Evolutionary conservation across 495 filamentous ascomycete genomes (phyloP).

Genomic region (Penicillium ochrochloron): DNA sequence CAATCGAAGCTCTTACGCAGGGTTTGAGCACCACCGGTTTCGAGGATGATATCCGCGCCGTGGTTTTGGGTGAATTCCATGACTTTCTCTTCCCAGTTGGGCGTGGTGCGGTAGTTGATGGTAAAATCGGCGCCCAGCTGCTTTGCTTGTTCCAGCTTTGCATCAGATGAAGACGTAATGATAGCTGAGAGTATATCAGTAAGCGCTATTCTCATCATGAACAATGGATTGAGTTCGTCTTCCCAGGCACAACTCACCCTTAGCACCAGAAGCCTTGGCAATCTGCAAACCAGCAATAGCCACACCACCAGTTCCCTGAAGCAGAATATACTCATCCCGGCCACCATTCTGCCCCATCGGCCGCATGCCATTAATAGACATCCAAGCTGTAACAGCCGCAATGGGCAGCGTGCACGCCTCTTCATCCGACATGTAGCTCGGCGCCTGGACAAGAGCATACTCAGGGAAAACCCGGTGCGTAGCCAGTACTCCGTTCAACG

Average conservation of each 20-base stretch:
- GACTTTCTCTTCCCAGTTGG: constrained; percentile 72
- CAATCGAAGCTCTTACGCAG: constrained; percentile 65
- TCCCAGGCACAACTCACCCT: constrained; percentile 56
- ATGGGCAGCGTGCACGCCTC: constrained; percentile 72
- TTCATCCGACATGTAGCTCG: constrained; percentile 61
- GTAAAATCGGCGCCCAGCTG: constrained; percentile 57
- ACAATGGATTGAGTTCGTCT: constrained; percentile 30
- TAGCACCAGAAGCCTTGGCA: constrained; percentile 78
- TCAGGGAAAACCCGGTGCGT: constrained; percentile 72
- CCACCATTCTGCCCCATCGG: constrained; percentile 61
- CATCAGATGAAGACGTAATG: constrained; percentile 72
- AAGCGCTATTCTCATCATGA: background rate
- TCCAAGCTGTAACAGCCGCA: constrained; percentile 80
- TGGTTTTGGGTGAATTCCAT: constrained; percentile 59
- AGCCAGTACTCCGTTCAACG: constrained; percentile 67
- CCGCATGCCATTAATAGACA: constrained; percentile 72
- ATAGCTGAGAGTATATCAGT: constrained; percentile 52
- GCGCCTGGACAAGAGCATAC: constrained; percentile 66
- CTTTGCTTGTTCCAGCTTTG: constrained; percentile 67
- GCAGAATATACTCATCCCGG: constrained; percentile 68
- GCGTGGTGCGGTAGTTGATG: constrained; percentile 71
- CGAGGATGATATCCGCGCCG: constrained; percentile 73
- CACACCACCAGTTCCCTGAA: constrained; percentile 82
- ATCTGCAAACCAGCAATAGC: constrained; percentile 78
- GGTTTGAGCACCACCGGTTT: constrained; percentile 67